Percentiles rank a stretch among this genome's conserved stretches.
phyloP scores from a whole-genome alignment of 768 basidiomycete genomes.

The Leucocoprinus leucothites region DNA sequence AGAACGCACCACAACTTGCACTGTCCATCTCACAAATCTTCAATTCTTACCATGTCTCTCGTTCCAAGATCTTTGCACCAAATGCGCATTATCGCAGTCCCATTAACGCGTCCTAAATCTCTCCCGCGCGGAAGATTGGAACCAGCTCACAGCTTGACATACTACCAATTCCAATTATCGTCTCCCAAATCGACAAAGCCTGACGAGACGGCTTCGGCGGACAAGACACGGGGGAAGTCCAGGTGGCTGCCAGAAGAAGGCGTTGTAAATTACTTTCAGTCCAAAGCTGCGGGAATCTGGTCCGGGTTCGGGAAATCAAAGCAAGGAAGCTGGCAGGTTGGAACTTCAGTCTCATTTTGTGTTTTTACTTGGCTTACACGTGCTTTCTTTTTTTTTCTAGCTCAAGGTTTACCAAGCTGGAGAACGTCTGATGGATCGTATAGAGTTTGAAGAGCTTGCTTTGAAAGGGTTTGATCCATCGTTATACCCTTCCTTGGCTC shows the following conservation, averaged over 20 bases:
- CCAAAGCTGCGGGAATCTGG: conserved; percentile 60
- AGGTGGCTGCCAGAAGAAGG: conserved; percentile 40
- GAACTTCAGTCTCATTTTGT: conserved; percentile 16
- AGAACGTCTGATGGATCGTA: conserved; percentile 62
- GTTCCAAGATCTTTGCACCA: conserved; percentile 28
- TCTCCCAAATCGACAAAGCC: conserved; percentile 16
- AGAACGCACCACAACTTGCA: neutral
- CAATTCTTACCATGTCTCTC: conserved; percentile 10
- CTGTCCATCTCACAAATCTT: neutral
- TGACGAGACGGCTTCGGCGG: neutral
- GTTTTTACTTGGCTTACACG: neutral
- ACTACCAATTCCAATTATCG: conserved; percentile 43
- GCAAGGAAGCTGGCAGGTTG: conserved; percentile 67
- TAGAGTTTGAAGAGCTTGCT: conserved; percentile 81
- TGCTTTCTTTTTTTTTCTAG: conserved; percentile 30
- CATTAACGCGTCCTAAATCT: conserved; percentile 35
- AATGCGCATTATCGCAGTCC: conserved; percentile 45
- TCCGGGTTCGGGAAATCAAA: conserved; percentile 65
- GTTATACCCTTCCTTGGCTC: conserved; percentile 49
- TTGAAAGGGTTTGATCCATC: conserved; percentile 73
- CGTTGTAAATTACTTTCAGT: conserved; percentile 42
- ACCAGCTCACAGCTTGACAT: conserved; percentile 29
- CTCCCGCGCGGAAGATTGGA: conserved; percentile 11
- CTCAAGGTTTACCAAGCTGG: conserved; percentile 58
- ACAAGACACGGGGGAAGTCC: conserved; percentile 19